Evolutionary conservation across 192 early-diverging fungal genomes (phyloP).

Genomic region (Spizellomyces punctatus): DNA sequence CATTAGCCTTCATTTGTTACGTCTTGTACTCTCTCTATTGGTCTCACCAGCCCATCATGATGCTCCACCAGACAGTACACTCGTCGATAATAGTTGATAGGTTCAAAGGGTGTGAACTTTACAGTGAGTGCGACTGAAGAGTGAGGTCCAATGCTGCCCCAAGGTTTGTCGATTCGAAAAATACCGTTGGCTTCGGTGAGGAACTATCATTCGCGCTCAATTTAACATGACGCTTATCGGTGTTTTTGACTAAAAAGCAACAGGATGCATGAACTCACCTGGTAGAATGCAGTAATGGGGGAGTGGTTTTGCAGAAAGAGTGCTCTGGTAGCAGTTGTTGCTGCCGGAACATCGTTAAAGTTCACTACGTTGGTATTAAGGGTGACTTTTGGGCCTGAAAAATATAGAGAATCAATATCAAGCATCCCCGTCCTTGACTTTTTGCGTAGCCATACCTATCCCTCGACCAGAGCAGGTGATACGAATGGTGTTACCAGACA

Average conservation of each 20-base stretch:
- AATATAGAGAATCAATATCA: background rate
- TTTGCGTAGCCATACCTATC: slow-evolving; percentile 27
- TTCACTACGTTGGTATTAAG: slow-evolving; percentile 53
- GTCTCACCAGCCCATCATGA: slow-evolving; percentile 50
- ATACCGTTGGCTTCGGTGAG: slow-evolving; percentile 45
- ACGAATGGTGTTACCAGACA: slow-evolving; percentile 57
- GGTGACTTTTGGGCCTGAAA: slow-evolving; percentile 47
- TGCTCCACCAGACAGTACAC: slow-evolving; percentile 62
- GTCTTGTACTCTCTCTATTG: no score
- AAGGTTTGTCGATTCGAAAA: slow-evolving; percentile 59
- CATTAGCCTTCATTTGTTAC: background rate
- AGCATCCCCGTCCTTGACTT: background rate
- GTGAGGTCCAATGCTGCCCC: slow-evolving; percentile 47
- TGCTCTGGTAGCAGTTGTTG: slow-evolving; percentile 40
- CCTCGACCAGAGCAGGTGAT: slow-evolving; percentile 50
- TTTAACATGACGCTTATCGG: background rate
- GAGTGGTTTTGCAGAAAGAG: slow-evolving; percentile 52
- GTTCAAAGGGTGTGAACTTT: slow-evolving; percentile 53
- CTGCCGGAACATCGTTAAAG: slow-evolving; percentile 54
- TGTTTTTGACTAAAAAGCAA: background rate
- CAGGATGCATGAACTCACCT: slow-evolving; percentile 33
- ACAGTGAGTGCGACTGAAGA: slow-evolving; percentile 56
- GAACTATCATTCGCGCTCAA: slow-evolving; percentile 33
- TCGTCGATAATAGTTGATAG: slow-evolving; percentile 60
- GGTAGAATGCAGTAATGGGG: slow-evolving; percentile 44